phyloP scores from a whole-genome alignment of 2,329 filamentous ascomycete species.

The Beauveria sp. region DNA sequence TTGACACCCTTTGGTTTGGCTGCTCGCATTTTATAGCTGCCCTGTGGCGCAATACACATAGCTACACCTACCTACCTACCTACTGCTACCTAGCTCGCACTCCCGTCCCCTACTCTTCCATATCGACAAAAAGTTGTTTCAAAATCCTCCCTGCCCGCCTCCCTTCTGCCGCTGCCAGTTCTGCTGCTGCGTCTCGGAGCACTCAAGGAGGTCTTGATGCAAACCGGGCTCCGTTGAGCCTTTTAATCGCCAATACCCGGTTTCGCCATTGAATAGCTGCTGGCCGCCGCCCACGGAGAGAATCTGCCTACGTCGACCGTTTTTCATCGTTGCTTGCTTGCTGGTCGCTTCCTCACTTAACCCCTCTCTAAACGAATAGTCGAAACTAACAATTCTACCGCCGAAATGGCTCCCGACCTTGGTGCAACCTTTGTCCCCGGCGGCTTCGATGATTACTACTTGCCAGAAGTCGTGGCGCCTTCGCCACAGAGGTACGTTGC shows the following conservation, averaged over 20 bases:
- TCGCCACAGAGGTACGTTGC: slow-evolving; percentile 47
- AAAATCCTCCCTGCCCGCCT: background rate
- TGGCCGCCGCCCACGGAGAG: background rate
- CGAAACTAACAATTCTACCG: background rate
- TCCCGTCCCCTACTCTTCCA: background rate
- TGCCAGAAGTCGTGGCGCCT: slow-evolving; percentile 53
- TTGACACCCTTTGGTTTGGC: background rate
- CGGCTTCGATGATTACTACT: slow-evolving; percentile 52
- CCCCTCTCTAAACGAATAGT: background rate
- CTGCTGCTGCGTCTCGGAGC: background rate
- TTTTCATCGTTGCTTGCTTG: background rate
- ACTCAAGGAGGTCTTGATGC: background rate
- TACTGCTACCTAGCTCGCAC: background rate
- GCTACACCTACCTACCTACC: too few relatives aligned
- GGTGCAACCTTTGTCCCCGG: slow-evolving; percentile 53
- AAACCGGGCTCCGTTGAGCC: background rate
- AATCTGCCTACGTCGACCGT: background rate
- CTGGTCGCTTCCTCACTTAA: background rate
- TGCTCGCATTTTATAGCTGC: slow-evolving; percentile 1
- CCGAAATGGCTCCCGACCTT: slow-evolving; percentile 19
- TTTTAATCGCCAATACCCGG: background rate
- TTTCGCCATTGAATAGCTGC: background rate
- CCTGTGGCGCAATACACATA: background rate
- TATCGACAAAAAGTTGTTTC: background rate
- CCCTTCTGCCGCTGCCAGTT: background rate